Base-by-base conservation (phyloP, 148 eudicot genomes). In the Persicaria maculosa region DNA sequence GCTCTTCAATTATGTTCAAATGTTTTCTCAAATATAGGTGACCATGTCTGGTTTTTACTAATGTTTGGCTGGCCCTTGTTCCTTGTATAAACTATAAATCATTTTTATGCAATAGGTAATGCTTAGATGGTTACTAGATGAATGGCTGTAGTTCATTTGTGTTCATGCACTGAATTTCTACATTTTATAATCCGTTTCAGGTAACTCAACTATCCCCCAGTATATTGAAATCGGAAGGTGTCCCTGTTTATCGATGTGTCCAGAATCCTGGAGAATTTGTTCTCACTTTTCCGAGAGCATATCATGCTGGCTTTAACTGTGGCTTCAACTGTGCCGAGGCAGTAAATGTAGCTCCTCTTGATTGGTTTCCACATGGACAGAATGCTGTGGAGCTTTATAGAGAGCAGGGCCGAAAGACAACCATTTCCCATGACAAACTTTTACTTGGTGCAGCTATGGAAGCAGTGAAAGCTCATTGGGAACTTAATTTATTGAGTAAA, bases 281-380 rank as follows among this genome's bases (percentile, higher is more conserved):
- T 61, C 74, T 96, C 85, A 96, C 99, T 46, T 96, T 96, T 74
- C 99, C 99, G 70, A 83, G 97, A 79, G 97, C 99, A 61, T 96
- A 96, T 81, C 99, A 96, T 86, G 85, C 99, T 31, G 99, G 99
- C 36, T 96, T 96, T 88, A 96, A 96, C 72, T 80, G 84, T 68
- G 99, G 99, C 25, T 96, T 96, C 82, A 96, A 96, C 74, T 96
- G 99, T 85, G 99, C 99, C 15, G 99, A 96, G 84, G 99, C 99
- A 58, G 99, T 96, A 53, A 96, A 96, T 86, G 90, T 93, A 77
- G 99, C 99, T 73, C 99, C 99, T 77, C 84, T 93, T 80, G 99
- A 96, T 72, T 96, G 99, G 99, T 85, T 96, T 81, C 99, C 97
- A 47, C 96, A 88, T 80, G 99, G 99, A 53, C 97, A 88, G 74